These are phyloP conservation scores for Tricholoma sp. DNA, from an alignment of 768 basidiomycete species.

Conservation along the genomic window DNA sequence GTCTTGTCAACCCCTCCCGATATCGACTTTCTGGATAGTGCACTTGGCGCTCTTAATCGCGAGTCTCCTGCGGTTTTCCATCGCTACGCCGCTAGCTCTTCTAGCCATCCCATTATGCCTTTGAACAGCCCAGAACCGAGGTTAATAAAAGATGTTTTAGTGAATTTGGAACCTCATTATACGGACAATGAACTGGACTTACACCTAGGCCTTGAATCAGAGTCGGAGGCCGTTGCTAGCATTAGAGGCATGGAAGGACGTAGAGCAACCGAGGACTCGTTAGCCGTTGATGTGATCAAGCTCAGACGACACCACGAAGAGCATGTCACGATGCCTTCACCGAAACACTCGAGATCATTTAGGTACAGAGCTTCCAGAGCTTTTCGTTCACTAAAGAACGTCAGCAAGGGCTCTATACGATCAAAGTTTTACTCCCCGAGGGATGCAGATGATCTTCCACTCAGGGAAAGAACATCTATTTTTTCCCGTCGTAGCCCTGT, in stretches of 20 bases:
- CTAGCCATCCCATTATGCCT: slow-evolving; percentile 18
- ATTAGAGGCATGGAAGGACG: slow-evolving; percentile 13
- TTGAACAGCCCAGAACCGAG: slow-evolving; percentile 18
- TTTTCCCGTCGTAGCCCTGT: slow-evolving; percentile 34
- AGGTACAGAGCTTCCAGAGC: slow-evolving; percentile 43
- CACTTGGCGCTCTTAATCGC: slow-evolving; percentile 17
- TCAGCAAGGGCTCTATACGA: slow-evolving; percentile 29
- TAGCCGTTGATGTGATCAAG: slow-evolving; percentile 58
- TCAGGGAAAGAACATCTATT: slow-evolving; percentile 27
- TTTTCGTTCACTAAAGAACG: slow-evolving; percentile 40
- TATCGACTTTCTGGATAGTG: slow-evolving; percentile 28
- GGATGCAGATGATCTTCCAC: slow-evolving; percentile 12
- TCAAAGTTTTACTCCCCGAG: slow-evolving; percentile 36
- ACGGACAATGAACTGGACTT: slow-evolving; percentile 21
- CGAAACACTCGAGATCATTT: slow-evolving; percentile 36
- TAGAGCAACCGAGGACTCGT: slow-evolving; percentile 40
- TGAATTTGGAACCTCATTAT: slow-evolving; percentile 20
- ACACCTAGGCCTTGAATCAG: slow-evolving; percentile 19
- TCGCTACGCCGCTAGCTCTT: slow-evolving; percentile 3
- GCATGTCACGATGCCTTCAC: slow-evolving; percentile 13
- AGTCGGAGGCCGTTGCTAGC: slow-evolving; percentile 13
- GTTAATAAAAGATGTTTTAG: slow-evolving; percentile 26
- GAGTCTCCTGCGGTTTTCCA: slow-evolving; percentile 17
- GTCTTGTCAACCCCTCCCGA: slow-evolving; percentile 18
- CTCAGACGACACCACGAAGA: slow-evolving; percentile 33